phyloP scores from a whole-genome alignment of 2,329 filamentous ascomycete species.

The Amesomyces nigricolor region DNA sequence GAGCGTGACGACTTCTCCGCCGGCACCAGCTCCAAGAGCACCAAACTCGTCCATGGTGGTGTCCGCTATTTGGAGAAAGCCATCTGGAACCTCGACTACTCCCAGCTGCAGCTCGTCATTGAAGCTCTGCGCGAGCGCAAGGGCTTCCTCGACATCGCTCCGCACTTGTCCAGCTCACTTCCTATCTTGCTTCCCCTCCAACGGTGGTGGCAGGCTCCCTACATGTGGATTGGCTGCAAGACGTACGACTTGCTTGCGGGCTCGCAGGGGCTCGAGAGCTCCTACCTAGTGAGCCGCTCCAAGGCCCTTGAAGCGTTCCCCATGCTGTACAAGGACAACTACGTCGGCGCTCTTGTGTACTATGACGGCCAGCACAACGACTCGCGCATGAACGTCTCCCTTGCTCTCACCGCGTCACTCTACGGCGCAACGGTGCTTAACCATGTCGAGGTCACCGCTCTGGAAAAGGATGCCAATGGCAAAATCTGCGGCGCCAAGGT shows the following conservation, averaged over 20 bases:
- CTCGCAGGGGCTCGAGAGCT: slow-evolving; percentile 74
- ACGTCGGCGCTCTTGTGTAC: slow-evolving; percentile 75
- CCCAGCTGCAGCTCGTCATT: slow-evolving; percentile 72
- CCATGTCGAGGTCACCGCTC: slow-evolving; percentile 68
- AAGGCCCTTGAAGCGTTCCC: slow-evolving; percentile 74
- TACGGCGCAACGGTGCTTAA: slow-evolving; percentile 76
- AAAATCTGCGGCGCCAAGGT: slow-evolving; percentile 63
- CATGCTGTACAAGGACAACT: slow-evolving; percentile 65
- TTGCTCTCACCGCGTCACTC: slow-evolving; percentile 72
- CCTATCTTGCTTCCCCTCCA: slow-evolving; percentile 78
- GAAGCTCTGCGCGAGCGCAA: slow-evolving; percentile 76
- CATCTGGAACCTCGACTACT: slow-evolving; percentile 77
- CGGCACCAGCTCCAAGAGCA: slow-evolving; percentile 80
- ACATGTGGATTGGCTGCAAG: slow-evolving; percentile 66
- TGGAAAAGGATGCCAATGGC: slow-evolving; percentile 66
- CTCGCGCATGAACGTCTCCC: slow-evolving; percentile 78
- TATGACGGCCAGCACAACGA: slow-evolving; percentile 85
- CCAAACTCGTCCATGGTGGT: slow-evolving; percentile 78
- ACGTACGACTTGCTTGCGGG: slow-evolving; percentile 76
- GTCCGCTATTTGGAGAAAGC: slow-evolving; percentile 82
- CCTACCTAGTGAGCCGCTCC: slow-evolving; percentile 71
- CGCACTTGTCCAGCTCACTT: slow-evolving; percentile 72
- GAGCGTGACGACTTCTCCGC: slow-evolving; percentile 78
- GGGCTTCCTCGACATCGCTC: slow-evolving; percentile 78
- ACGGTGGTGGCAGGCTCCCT: slow-evolving; percentile 79